A percentile compares a stretch with the other conserved stretches of the same genome.
Evolutionary conservation across 2,329 filamentous ascomycete species (phyloP).

Genomic region (Cyclaneusma minus): DNA sequence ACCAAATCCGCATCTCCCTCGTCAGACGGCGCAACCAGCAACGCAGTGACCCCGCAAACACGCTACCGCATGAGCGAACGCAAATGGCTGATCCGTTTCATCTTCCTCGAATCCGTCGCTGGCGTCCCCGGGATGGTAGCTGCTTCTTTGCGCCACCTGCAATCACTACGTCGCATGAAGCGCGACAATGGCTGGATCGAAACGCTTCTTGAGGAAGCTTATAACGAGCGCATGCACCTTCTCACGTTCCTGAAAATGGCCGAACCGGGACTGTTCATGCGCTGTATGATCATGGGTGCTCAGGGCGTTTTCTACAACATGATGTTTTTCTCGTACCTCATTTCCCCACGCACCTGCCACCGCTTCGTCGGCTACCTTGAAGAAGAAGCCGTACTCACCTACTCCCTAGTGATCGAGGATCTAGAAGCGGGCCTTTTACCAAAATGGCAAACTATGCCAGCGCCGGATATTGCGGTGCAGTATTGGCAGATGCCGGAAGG

Average conservation of each 20-base stretch:
- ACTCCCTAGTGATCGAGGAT: conserved; percentile 77
- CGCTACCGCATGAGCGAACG: conserved; percentile 61
- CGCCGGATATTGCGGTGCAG: conserved; percentile 75
- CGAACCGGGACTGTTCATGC: conserved; percentile 70
- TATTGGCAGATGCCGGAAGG: conserved; percentile 94
- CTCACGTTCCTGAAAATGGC: conserved; percentile 87
- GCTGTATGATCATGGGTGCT: conserved; percentile 75
- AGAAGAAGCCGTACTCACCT: conserved; percentile 92
- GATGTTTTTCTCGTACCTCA: conserved; percentile 76
- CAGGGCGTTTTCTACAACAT: conserved; percentile 96
- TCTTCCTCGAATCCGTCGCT: conserved; percentile 90
- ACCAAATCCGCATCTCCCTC: conserved; percentile 10
- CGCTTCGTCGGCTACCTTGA: conserved; percentile 95
- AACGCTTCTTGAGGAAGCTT: conserved; percentile 75
- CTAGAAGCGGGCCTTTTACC: conserved; percentile 74
- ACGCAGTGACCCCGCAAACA: conserved; percentile 26
- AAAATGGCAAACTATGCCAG: conserved; percentile 61
- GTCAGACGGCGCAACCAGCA: conserved; percentile 28
- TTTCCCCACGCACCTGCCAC: conserved; percentile 78
- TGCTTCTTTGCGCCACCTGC: conserved; percentile 81
- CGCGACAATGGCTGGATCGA: conserved; percentile 95
- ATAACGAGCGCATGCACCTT: conserved; percentile 89
- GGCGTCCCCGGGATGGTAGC: conserved; percentile 96
- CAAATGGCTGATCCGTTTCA: conserved; percentile 80
- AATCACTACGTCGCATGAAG: conserved; percentile 71